Percentiles rank a stretch among this genome's conserved stretches.
Conservation (phyloP, 345 rosid genomes). For the Euphorbia tirucalli region DNA sequence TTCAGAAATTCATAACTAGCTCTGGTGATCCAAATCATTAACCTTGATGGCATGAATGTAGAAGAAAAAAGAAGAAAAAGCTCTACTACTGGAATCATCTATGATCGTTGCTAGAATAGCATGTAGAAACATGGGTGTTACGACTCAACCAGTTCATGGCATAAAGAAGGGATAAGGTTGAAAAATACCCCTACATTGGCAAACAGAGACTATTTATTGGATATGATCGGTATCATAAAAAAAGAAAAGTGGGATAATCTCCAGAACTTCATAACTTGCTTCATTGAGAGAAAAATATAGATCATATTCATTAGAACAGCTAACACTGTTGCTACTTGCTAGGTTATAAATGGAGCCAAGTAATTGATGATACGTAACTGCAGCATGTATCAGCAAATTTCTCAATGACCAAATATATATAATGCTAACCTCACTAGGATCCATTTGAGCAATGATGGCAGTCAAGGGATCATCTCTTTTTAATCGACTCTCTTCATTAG, state of each 20-base stretch:
- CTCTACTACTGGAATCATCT: too few species aligned
- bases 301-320: background rate
- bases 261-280: background rate
- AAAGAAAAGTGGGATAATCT: too few species aligned
- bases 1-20: background rate
- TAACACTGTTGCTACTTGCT: background rate
- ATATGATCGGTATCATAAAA: background rate
- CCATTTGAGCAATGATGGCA: conserved; percentile 74
- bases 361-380: background rate
- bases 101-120: too few species aligned
- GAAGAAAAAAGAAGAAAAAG: too few species aligned
- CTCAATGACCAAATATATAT: background rate
- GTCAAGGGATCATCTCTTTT: conserved; percentile 96
- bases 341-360: background rate
- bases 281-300: background rate
- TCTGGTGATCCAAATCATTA: background rate
- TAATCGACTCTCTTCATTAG: conserved; percentile 81
- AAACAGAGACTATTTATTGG: background rate
- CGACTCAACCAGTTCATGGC: background rate
- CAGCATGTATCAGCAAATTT: background rate
- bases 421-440: conserved; percentile 72
- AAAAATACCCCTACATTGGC: too few species aligned
- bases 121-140: too few species aligned
- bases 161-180: too few species aligned
- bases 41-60: background rate